Evolutionary conservation across 345 rosid species (phyloP).

Genomic region (Cochlearia excelsa): DNA sequence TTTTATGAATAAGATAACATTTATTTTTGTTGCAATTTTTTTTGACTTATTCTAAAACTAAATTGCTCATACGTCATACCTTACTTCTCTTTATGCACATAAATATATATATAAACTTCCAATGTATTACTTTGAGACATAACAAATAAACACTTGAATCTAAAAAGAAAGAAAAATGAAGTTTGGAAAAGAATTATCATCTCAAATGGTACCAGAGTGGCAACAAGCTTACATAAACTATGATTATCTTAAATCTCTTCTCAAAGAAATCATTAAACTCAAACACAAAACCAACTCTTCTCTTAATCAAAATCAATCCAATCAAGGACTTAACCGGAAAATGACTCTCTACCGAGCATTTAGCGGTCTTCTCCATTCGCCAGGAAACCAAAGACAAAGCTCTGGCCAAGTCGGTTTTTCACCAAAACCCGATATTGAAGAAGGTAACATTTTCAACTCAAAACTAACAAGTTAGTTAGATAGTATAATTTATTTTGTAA

Average conservation of each 20-base stretch:
- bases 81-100: too few relatives aligned
- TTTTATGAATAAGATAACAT: too few relatives aligned
- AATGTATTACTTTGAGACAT: too few relatives aligned
- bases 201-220: conserved; percentile 36
- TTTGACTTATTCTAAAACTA: too few relatives aligned
- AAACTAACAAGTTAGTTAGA: too few relatives aligned
- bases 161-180: neutral
- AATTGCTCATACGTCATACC: too few relatives aligned
- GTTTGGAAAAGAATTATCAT: neutral
- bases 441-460: too few relatives aligned
- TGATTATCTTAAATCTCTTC: conserved; percentile 27
- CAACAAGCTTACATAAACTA: conserved; percentile 28
- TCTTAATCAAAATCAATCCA: neutral
- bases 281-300: conserved; percentile 26
- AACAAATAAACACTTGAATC: too few relatives aligned
- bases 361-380: neutral
- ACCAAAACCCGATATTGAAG: neutral
- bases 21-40: too few relatives aligned
- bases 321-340: neutral
- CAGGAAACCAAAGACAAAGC: neutral
- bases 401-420: too few relatives aligned
- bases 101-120: too few relatives aligned
- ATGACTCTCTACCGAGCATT: neutral
- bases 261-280: conserved; percentile 40
- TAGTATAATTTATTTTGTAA: too few relatives aligned